Evolutionary conservation across 164 flowering plant species (phyloP), one percentile per base, ranked within the genome.

Genomic region (Buxus sempervirens): DNA sequence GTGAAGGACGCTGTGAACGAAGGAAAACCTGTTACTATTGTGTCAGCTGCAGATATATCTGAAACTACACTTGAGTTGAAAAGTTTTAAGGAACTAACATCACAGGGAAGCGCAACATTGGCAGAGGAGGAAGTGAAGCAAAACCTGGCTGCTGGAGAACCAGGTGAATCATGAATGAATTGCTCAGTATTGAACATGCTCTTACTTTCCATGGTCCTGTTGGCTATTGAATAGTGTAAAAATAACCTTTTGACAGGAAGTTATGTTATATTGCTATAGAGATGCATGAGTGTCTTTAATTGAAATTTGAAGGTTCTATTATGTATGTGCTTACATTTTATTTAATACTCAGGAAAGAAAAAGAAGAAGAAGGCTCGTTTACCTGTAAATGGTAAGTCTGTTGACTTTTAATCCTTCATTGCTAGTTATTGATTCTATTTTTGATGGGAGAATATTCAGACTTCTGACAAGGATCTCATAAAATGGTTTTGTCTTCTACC

Each of bases 101-200:
- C 97, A n/a, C 95, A 90, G 66, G 82, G 84, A 15, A 85, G 91
- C 88, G 90, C 90, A 72, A 90, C 80, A 12, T 65, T 72, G 54
- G 83, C 70, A 60, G 94, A 90, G 64, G 97, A 91, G 75, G 97
- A 93, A 84, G 95, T 93, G 67, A 97, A 87, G 71, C 95, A 93
- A 82, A 88, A 81, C 80, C 71, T 85, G 41, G 82, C 85, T 68
- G 51, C 82, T 74, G 77, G 78, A 32, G 98, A 96, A 65, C 86
- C 84, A 83, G 99, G 99, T 92, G 72, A 70, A 23, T 60, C 27
- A 12, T 59, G n/a, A n/a, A n/a, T n/a, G n/a, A n/a, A n/a, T n/a
- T n/a, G n/a, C n/a, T n/a, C n/a, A n/a, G n/a, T n/a, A n/a, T n/a
- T n/a, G n/a, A n/a, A n/a, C n/a, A n/a, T n/a, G n/a, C n/a, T n/a